Evolutionary conservation across 345 rosid species (phyloP).

Genomic region (sweet orange (Citrus sinensis)): DVS_A1.0 CM039169.1:32097001-32097500

Average conservation of each 20-base stretch:
- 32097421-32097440: conserved; percentile 1
- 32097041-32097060: background rate
- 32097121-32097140: conserved; percentile 1
- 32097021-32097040: background rate
- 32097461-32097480: background rate
- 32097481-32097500: background rate
- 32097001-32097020: background rate
- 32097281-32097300: background rate
- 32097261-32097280: background rate
- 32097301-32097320: conserved; percentile 10
- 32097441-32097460: background rate
- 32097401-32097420: conserved; percentile 6
- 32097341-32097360: background rate
- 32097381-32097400: background rate
- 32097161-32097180: conserved; percentile 2
- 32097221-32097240: conserved; percentile 3
- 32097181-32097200: conserved; percentile 15
- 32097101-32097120: background rate
- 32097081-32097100: background rate
- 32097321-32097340: background rate
- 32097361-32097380: conserved; percentile 2
- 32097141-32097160: conserved; percentile 22
- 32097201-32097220: conserved; percentile 25
- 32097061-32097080: background rate
- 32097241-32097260: background rate